These are phyloP conservation scores for Cylindrotheca closterium DNA, from an alignment of 108 stramenopile genomes.

Conservation along the genomic window DNA sequence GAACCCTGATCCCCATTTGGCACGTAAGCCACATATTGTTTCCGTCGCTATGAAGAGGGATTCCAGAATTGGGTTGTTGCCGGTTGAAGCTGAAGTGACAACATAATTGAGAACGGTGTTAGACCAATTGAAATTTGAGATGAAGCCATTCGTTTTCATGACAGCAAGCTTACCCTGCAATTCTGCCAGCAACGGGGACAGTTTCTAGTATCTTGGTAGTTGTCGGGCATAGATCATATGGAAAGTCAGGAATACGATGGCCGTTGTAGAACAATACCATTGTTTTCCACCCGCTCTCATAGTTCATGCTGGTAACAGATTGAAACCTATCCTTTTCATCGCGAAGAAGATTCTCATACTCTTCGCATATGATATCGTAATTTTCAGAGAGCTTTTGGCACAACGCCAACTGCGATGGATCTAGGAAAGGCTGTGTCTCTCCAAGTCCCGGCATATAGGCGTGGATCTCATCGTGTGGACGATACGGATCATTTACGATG, in stretches of 20 bases:
- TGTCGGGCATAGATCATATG: conserved; percentile 82
- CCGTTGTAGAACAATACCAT: conserved; percentile 85
- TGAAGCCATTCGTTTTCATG: background rate
- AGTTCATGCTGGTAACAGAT: conserved; percentile 87
- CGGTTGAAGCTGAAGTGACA: conserved; percentile 65
- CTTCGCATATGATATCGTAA: conserved; percentile 60
- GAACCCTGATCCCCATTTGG: conserved; percentile 78
- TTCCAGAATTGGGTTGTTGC: conserved; percentile 74
- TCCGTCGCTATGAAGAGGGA: conserved; percentile 81
- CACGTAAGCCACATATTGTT: conserved; percentile 90
- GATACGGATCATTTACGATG: conserved; percentile 52
- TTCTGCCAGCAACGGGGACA: conserved; percentile 76
- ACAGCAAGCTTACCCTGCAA: background rate
- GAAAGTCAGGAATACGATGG: conserved; percentile 82
- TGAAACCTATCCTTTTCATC: conserved; percentile 76
- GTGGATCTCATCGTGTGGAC: conserved; percentile 80
- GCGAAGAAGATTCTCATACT: conserved; percentile 66
- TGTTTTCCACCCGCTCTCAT: conserved; percentile 84
- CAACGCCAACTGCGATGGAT: conserved; percentile 51
- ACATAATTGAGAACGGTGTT: background rate
- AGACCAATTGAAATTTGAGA: background rate
- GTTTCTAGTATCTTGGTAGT: conserved; percentile 78
- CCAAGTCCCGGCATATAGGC: conserved; percentile 83
- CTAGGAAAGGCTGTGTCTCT: conserved; percentile 62
- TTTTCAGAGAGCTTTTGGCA: conserved; percentile 66